Evolutionary conservation across 2,329 filamentous ascomycete genomes (phyloP).

Genomic region (Diaporthe vexans): DNA sequence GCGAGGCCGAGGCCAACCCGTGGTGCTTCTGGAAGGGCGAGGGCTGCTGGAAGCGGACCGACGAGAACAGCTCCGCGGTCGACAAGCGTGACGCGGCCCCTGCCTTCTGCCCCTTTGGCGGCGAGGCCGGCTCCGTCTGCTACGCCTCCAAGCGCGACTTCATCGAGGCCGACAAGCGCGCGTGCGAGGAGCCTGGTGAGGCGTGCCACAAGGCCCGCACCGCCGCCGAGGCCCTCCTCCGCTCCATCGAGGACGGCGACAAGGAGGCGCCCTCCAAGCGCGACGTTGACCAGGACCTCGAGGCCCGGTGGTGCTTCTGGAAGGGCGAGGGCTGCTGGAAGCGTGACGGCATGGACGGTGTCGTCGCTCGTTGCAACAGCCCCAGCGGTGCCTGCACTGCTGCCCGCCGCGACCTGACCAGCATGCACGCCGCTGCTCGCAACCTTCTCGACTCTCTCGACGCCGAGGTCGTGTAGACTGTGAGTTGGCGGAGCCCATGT

Average conservation of each 20-base stretch:
- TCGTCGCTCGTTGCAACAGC: slow-evolving; percentile 50
- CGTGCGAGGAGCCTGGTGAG: slow-evolving; percentile 56
- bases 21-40: slow-evolving; percentile 46
- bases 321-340: slow-evolving; percentile 55
- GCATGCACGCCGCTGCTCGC: slow-evolving; percentile 52
- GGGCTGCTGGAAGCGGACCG: slow-evolving; percentile 52
- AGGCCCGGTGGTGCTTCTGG: slow-evolving; percentile 46
- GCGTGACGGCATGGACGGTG: slow-evolving; percentile 44
- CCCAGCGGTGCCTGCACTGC: slow-evolving; percentile 50
- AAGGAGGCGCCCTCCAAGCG: background rate
- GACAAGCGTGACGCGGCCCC: slow-evolving; percentile 33
- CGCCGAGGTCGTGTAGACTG: slow-evolving; percentile 28
- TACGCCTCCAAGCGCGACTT: slow-evolving; percentile 41
- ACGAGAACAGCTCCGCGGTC: slow-evolving; percentile 11
- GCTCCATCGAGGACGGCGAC: slow-evolving; percentile 45
- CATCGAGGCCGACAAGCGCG: slow-evolving; percentile 47
- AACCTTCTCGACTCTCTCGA: slow-evolving; percentile 46
- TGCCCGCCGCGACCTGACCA: slow-evolving; percentile 55
- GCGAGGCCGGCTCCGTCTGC: slow-evolving; percentile 44
- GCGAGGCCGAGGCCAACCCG: slow-evolving; percentile 46
- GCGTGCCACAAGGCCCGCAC: slow-evolving; percentile 59
- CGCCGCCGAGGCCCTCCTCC: slow-evolving; percentile 54
- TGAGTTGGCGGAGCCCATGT: background rate
- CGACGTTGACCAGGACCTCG: slow-evolving; percentile 41
- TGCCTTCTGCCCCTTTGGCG: slow-evolving; percentile 42